Evolutionary conservation across 805 yeast species (phyloP), one percentile per base, ranked within the genome.

Genomic region (Starmerella apicola): DNA sequence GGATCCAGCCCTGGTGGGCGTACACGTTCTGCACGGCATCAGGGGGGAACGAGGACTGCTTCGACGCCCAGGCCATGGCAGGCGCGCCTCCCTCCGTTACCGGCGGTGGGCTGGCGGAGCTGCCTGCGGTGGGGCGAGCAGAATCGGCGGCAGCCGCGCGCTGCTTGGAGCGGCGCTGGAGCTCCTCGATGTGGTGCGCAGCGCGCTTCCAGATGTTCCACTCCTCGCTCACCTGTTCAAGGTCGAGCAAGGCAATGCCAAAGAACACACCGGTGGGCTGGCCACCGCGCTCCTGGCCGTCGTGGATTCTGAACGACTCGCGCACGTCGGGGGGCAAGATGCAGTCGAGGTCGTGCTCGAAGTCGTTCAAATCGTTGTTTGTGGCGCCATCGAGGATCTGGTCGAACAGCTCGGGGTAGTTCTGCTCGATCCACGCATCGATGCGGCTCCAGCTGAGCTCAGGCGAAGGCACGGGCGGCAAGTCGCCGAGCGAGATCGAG

Each of bases 1-100:
- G 97, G 43, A 88, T 76, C 98, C 98, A 88, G 52, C 72, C 74
- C 3, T 83, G 76, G 58, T 83, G 83, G n/a, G 95, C 88, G 60
- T 84, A 91, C 5, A 76, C 74, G 7, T 72, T 69, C 56, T 81
- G 81, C 33, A 85, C 66, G 10, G 76, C 64, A 5, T 76, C 78
- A 16, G 81, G 81, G 7, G 98, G 98, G 13, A 83, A 67, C 0
- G 91, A 77, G 43, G 68, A 68, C 61, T 79, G 78, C 57, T 60
- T 58, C 30, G 76, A 60, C 50, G 60, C 41, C 61, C 61, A 59
- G 20, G 57, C 55, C 16, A 38, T 24, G 9, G 23, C 18, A 21
- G 16, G 15, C 7, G 22, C 22, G 12, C 8, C 18, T 10, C 18
- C 13, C n/a, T 10, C 22, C n/a, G 10, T 20, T 5, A 21, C 25